Percentiles rank a stretch among this genome's conserved stretches.
Conservation (phyloP, 352 stramenopile genomes). For the Globisporangium canariense region DNA sequence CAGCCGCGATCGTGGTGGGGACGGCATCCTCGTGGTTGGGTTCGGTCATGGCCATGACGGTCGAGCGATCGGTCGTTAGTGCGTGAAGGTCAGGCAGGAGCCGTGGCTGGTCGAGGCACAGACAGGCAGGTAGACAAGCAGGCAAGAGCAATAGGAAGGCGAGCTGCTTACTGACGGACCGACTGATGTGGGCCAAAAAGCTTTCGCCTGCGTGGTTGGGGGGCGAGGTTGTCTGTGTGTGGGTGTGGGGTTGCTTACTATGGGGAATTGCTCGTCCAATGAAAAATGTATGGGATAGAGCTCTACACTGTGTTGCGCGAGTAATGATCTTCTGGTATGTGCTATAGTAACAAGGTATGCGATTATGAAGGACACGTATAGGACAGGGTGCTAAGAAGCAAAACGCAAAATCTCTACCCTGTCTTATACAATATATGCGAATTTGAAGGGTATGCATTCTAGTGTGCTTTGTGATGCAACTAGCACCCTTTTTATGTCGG, state of each 20-base stretch:
- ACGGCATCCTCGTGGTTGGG: constrained; percentile 7
- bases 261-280: neutral
- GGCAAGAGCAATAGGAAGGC: neutral
- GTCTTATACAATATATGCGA: no score
- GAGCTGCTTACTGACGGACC: neutral
- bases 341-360: neutral
- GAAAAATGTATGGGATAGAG: neutral
- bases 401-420: no score
- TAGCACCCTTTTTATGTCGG: no score
- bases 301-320: neutral
- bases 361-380: neutral
- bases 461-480: neutral
- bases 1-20: neutral
- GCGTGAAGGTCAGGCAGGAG: neutral
- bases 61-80: neutral
- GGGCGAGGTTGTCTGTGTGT: neutral
- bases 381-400: no score
- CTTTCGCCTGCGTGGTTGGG: neutral
- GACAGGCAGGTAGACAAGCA: neutral
- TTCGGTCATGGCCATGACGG: constrained; percentile 14
- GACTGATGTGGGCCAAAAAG: neutral
- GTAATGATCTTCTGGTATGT: neutral
- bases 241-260: neutral
- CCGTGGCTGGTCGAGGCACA: neutral
- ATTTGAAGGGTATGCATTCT: neutral